A percentile compares a stretch with the other conserved stretches of the same genome.
phyloP scores from a whole-genome alignment of 345 rosid genomes.

The Arabidopsis suecica region DNA sequence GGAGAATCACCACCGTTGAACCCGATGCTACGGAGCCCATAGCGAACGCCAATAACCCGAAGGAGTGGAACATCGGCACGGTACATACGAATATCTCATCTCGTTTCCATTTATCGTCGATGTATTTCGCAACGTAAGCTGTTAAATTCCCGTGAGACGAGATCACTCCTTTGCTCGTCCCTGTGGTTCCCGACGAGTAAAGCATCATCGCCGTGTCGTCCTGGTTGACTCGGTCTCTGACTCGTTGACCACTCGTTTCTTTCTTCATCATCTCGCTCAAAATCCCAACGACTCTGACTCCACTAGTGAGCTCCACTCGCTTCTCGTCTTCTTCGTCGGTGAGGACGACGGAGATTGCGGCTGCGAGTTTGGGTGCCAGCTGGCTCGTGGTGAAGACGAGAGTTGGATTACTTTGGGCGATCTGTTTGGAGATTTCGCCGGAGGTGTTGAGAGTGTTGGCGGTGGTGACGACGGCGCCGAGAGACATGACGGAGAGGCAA shows the following conservation, averaged over 20 bases:
- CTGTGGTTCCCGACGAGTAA: constrained; percentile 9
- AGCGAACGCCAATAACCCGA: not conserved
- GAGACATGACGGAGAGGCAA: constrained; percentile 82
- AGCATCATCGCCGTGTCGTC: constrained; percentile 54
- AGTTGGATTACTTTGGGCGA: constrained; percentile 50
- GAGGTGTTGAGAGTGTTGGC: constrained; percentile 79
- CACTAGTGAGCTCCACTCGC: not conserved
- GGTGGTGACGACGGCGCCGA: constrained; percentile 85
- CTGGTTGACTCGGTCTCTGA: constrained; percentile 62
- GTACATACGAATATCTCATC: not conserved
- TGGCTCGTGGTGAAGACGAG: not conserved
- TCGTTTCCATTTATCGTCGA: not conserved
- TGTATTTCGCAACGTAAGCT: not conserved
- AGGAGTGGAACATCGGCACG: constrained; percentile 9
- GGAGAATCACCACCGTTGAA: not conserved
- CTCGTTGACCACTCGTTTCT: constrained; percentile 37
- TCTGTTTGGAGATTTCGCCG: constrained; percentile 68
- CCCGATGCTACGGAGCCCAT: not conserved
- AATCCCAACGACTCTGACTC: constrained; percentile 40
- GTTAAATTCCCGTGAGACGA: not conserved
- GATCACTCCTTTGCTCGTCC: constrained; percentile 26
- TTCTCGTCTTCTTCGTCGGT: not conserved
- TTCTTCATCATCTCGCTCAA: constrained; percentile 54
- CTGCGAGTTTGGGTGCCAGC: not conserved
- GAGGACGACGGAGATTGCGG: not conserved